Evolutionary conservation across 2,329 filamentous ascomycete species (phyloP).

Genomic region (Metarhizium robertsii): DNA sequence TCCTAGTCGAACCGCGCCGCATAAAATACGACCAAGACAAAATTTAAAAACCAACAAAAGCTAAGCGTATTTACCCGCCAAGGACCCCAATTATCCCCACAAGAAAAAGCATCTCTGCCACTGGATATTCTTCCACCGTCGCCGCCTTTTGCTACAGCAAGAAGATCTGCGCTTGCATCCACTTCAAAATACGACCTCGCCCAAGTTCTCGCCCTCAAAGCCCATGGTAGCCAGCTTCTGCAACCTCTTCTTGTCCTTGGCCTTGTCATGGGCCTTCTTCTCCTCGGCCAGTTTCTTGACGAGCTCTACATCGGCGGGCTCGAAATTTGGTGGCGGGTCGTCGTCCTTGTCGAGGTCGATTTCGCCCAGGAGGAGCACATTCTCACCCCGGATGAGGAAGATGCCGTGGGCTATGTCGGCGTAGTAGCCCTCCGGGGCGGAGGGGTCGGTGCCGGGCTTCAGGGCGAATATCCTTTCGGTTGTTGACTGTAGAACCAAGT

Average conservation of each 20-base stretch:
- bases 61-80: neutral
- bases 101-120: neutral
- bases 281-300: slow-evolving; percentile 67
- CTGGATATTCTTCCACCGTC: neutral
- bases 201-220: slow-evolving; percentile 79
- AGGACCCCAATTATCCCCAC: neutral
- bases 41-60: neutral
- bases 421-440: slow-evolving; percentile 46
- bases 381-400: slow-evolving; percentile 90
- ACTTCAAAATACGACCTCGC: slow-evolving; percentile 57
- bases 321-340: slow-evolving; percentile 65
- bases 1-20: slow-evolving; percentile 1
- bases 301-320: slow-evolving; percentile 54
- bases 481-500: slow-evolving; percentile 89
- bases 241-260: slow-evolving; percentile 60
- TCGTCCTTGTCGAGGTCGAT: slow-evolving; percentile 97
- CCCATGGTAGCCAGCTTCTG: slow-evolving; percentile 68
- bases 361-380: slow-evolving; percentile 90
- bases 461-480: slow-evolving; percentile 75
- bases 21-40: neutral
- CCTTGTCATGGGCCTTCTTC: slow-evolving; percentile 59
- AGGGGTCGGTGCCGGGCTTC: slow-evolving; percentile 29
- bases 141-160: neutral
- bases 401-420: slow-evolving; percentile 79
- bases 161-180: neutral